A percentile compares a stretch with the other conserved stretches of the same genome.
phyloP scores from a whole-genome alignment of 2,329 filamentous ascomycete species.

The Hypoxylon sp. region DNA sequence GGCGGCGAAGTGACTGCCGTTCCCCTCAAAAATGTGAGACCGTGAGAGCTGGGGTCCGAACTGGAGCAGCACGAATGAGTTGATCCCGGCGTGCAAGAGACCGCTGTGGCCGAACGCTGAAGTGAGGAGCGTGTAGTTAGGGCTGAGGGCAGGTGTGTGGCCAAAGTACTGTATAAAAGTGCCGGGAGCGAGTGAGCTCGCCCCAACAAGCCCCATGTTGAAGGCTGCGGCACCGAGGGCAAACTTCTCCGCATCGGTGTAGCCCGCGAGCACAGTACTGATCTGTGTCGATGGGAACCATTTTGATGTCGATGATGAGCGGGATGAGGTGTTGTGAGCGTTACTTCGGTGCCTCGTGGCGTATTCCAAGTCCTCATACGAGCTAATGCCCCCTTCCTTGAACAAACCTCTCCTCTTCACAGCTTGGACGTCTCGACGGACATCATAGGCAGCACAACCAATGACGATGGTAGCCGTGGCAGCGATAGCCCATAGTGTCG shows the following conservation, averaged over 20 bases:
- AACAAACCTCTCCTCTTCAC: constrained; percentile 15
- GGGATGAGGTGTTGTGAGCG: background rate
- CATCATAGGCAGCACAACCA: constrained; percentile 48
- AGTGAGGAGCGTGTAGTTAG: constrained; percentile 49
- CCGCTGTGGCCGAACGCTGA: constrained; percentile 47
- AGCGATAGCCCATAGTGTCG: constrained; percentile 45
- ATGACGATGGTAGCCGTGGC: constrained; percentile 46
- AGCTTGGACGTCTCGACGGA: constrained; percentile 41
- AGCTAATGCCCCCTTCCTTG: constrained; percentile 1
- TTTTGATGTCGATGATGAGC: background rate
- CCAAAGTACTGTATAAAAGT: constrained; percentile 19
- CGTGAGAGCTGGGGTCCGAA: constrained; percentile 33
- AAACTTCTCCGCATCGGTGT: constrained; percentile 31
- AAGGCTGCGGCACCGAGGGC: constrained; percentile 33
- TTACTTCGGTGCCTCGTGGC: background rate
- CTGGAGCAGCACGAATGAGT: constrained; percentile 42
- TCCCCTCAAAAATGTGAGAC: constrained; percentile 39
- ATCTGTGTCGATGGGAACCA: constrained; percentile 14
- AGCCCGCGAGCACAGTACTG: constrained; percentile 21
- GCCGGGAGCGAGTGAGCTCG: constrained; percentile 12
- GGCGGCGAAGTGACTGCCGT: constrained; percentile 46
- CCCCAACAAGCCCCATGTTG: constrained; percentile 31
- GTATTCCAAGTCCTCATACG: constrained; percentile 42
- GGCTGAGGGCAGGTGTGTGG: constrained; percentile 35
- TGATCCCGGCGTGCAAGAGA: constrained; percentile 42